Conservation (phyloP, 208 protist genomes). For the Acanthamoeba sp. region DNA sequence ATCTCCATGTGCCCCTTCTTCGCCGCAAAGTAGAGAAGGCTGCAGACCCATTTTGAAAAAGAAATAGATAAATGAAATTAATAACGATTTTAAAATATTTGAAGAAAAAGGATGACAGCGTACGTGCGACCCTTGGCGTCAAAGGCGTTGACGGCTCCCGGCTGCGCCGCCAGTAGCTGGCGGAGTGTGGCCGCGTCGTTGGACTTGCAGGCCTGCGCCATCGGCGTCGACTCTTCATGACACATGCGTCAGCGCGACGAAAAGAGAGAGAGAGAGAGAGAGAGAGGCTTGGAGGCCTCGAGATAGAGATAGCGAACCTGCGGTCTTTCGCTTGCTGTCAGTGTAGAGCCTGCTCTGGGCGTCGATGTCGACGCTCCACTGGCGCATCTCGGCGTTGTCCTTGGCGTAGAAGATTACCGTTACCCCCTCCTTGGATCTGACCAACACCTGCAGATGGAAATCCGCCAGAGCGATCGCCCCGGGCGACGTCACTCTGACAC, state of each 20-base stretch:
- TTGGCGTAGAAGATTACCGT: conserved; percentile 8
- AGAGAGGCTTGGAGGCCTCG: too few species aligned
- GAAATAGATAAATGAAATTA: too few species aligned
- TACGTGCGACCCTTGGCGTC: conserved; percentile 3
- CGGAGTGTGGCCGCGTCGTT: background rate
- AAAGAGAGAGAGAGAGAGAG: too few species aligned
- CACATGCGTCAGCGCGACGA: too few species aligned
- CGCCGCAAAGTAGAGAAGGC: conserved; percentile 12
- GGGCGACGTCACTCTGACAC: background rate
- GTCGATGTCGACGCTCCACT: conserved; percentile 1
- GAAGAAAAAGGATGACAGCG: background rate
- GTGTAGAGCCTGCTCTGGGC: conserved; percentile 14
- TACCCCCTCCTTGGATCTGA: background rate
- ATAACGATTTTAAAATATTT: too few species aligned
- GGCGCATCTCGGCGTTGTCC: background rate
- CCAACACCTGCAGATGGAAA: background rate
- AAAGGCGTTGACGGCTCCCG: background rate
- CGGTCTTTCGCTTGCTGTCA: conserved; percentile 4
- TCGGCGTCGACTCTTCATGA: background rate
- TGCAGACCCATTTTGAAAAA: background rate
- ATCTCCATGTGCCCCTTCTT: conserved; percentile 54
- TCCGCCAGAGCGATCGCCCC: background rate
- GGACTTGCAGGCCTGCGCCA: conserved; percentile 11
- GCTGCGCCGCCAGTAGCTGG: background rate
- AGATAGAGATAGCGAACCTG: background rate